A percentile compares a stretch with the other conserved stretches of the same genome.
Conservation (phyloP, 192 early-diverging fungal species). For the Backusella macrospora region DNA sequence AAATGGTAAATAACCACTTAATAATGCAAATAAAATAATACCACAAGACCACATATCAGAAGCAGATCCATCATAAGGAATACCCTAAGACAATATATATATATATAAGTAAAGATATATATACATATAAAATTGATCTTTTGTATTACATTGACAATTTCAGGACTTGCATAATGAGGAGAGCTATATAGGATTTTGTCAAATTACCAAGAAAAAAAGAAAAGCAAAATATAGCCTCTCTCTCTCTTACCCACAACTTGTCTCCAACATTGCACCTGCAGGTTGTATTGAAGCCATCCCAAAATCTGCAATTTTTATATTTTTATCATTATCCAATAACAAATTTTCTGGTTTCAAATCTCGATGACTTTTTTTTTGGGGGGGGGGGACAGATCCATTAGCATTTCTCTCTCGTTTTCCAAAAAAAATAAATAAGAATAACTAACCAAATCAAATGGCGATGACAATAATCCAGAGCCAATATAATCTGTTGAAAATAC, state of each 20-base stretch:
- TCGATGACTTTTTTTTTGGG: constrained; percentile 69
- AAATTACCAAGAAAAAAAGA: neutral
- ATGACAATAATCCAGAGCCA: constrained; percentile 68
- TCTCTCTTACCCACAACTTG: constrained; percentile 62
- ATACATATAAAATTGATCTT: no score
- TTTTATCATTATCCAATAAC: constrained; percentile 48
- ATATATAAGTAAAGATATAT: no score
- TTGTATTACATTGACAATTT: constrained; percentile 61
- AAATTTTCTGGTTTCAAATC: constrained; percentile 93
- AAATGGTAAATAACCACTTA: constrained; percentile 74
- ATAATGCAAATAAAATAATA: constrained; percentile 72
- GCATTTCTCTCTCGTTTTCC: no score
- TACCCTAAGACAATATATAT: constrained; percentile 41
- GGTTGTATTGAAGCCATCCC: constrained; percentile 72
- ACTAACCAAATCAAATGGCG: constrained; percentile 72
- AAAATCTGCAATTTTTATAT: constrained; percentile 93
- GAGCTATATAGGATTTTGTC: constrained; percentile 41
- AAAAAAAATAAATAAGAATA: no score
- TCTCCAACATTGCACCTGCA: constrained; percentile 57
- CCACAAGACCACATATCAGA: constrained; percentile 79
- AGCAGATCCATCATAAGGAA: constrained; percentile 64
- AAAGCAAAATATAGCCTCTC: neutral
- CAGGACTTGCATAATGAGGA: constrained; percentile 75
- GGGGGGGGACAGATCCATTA: no score
- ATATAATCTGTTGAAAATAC: constrained; percentile 78